phyloP scores from a whole-genome alignment of 2,329 filamentous ascomycete genomes.

The Colletotrichum phormii region DNA sequence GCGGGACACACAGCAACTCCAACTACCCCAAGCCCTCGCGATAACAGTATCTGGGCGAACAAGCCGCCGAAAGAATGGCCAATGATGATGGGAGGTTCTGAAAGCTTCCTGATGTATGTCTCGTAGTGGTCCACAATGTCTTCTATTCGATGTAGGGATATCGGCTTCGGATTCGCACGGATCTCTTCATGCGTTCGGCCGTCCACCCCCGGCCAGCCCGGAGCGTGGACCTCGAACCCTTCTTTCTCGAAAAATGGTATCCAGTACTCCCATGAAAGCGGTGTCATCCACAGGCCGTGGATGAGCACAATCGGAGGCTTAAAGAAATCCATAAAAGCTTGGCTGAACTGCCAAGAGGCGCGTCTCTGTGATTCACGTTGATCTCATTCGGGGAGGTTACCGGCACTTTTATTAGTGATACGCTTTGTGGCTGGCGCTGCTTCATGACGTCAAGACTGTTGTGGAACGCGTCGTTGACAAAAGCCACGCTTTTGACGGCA shows the following conservation, averaged over 20 bases:
- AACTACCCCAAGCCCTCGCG: constrained; percentile 33
- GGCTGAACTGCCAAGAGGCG: neutral
- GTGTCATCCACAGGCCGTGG: constrained; percentile 42
- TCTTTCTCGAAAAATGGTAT: constrained; percentile 25
- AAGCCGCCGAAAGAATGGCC: constrained; percentile 42
- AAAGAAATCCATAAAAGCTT: constrained; percentile 8
- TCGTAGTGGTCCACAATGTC: constrained; percentile 39
- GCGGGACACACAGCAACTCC: constrained; percentile 39
- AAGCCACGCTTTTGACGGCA: neutral
- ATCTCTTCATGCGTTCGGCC: constrained; percentile 39
- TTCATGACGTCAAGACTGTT: constrained; percentile 17
- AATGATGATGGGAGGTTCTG: constrained; percentile 39
- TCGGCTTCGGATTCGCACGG: constrained; percentile 34
- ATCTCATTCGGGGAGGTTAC: neutral
- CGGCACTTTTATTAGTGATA: neutral
- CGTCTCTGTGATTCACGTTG: neutral
- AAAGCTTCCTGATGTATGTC: constrained; percentile 37
- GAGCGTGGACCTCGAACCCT: constrained; percentile 40
- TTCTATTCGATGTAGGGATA: constrained; percentile 37
- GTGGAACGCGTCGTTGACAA: neutral
- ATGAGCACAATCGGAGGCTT: constrained; percentile 39
- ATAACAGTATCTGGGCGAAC: constrained; percentile 39
- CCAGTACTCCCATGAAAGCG: constrained; percentile 41
- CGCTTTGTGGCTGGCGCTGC: neutral
- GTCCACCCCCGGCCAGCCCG: constrained; percentile 41